These are phyloP conservation scores for Hypoxylon sp. DNA, from an alignment of 2,329 filamentous ascomycete species.

Conservation along the genomic window DNA sequence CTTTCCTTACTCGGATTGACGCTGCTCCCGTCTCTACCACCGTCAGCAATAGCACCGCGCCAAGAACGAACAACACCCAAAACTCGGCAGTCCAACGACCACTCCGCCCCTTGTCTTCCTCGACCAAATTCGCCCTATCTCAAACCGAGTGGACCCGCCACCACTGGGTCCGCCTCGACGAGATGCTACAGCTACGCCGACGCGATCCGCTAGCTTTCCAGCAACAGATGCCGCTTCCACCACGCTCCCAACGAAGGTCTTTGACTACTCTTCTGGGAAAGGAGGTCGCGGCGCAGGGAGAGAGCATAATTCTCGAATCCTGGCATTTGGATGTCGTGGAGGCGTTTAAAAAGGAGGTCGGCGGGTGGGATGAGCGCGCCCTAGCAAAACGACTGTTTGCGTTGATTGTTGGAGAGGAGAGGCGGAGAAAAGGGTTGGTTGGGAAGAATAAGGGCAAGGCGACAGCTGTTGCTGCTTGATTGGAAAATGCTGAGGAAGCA, in stretches of 20 bases:
- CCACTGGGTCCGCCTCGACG: conserved; percentile 70
- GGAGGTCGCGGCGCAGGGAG: conserved; percentile 63
- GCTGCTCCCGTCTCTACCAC: conserved; percentile 1
- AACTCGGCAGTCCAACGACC: neutral
- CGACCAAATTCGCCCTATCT: conserved; percentile 50
- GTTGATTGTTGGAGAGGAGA: conserved; percentile 67
- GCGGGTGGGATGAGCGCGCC: conserved; percentile 65
- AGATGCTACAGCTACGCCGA: conserved; percentile 65
- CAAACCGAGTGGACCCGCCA: conserved; percentile 63
- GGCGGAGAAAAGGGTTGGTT: conserved; percentile 50
- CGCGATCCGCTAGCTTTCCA: conserved; percentile 59
- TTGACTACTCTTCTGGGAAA: conserved; percentile 61
- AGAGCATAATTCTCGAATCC: conserved; percentile 64
- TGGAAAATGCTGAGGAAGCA: too few species aligned
- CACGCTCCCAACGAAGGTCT: conserved; percentile 25
- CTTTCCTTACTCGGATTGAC: neutral
- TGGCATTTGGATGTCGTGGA: conserved; percentile 73
- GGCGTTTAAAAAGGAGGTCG: conserved; percentile 65
- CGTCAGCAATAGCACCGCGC: neutral
- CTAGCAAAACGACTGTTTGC: conserved; percentile 69
- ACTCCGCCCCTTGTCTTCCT: neutral
- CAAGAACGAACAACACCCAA: neutral
- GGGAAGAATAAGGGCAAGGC: conserved; percentile 27
- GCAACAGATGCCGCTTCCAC: conserved; percentile 47
- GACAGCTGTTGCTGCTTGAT: neutral